phyloP scores from a whole-genome alignment of 257 asterid species.

The Solanum arcanum region DNA sequence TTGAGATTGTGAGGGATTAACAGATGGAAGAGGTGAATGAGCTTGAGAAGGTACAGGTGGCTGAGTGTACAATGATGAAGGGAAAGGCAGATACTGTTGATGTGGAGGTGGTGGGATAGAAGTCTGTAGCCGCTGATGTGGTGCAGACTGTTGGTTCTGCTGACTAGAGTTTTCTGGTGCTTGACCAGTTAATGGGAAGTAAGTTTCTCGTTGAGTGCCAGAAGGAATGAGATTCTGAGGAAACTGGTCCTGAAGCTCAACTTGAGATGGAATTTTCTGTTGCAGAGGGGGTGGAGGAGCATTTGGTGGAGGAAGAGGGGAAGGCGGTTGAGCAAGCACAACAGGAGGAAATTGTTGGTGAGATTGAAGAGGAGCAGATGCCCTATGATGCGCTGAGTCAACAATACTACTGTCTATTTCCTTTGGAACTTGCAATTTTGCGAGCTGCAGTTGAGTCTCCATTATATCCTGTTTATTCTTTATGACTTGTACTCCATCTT shows the following conservation, averaged over 20 bases:
- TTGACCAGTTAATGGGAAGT: conserved; percentile 47
- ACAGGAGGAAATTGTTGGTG: conserved; percentile 44
- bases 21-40: conserved; percentile 28
- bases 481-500: conserved; percentile 46
- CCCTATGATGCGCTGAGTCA: conserved; percentile 33
- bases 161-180: conserved; percentile 43
- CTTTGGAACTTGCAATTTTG: conserved; percentile 50
- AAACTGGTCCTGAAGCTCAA: conserved; percentile 46
- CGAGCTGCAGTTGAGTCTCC: conserved; percentile 52
- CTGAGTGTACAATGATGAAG: conserved; percentile 50
- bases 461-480: conserved; percentile 72
- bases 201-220: conserved; percentile 42
- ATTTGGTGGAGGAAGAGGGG: conserved; percentile 3
- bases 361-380: conserved; percentile 25
- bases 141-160: conserved; percentile 45
- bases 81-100: conserved; percentile 34
- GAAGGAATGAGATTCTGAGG: conserved; percentile 42
- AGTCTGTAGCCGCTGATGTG: conserved; percentile 19
- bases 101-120: conserved; percentile 12
- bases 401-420: neutral
- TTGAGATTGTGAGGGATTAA: conserved; percentile 37
- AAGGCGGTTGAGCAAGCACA: conserved; percentile 28
- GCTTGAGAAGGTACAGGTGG: conserved; percentile 32
- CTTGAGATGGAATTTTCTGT: conserved; percentile 38
- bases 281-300: conserved; percentile 39